These are phyloP conservation scores for Globisporangium cystogenes DNA, from an alignment of 352 stramenopile species.

Conservation along the genomic window DNA sequence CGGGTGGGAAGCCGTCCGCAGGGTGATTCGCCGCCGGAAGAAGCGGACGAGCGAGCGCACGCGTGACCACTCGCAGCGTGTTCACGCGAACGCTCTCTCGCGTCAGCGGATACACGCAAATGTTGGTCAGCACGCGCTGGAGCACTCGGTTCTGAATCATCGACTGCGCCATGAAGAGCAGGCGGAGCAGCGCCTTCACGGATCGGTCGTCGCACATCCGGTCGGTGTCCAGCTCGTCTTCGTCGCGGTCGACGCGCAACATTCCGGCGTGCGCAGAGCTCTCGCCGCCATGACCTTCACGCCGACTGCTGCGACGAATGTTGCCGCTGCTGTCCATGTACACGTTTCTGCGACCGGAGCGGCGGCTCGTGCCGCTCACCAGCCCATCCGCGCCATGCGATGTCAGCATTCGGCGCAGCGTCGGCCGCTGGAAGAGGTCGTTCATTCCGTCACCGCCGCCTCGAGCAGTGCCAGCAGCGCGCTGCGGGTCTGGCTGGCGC, in stretches of 20 bases:
- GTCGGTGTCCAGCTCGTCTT: conserved; percentile 55
- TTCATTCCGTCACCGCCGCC: conserved; percentile 43
- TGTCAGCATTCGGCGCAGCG: conserved; percentile 74
- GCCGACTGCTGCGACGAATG: conserved; percentile 26
- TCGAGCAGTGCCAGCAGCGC: conserved; percentile 11
- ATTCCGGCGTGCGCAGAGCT: conserved; percentile 38
- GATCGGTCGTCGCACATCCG: conserved; percentile 64
- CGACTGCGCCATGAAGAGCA: conserved; percentile 80
- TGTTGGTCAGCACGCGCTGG: conserved; percentile 70
- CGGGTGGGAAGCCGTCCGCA: conserved; percentile 50
- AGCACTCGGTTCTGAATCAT: conserved; percentile 81
- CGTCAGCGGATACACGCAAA: conserved; percentile 76
- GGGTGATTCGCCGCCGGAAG: conserved; percentile 17
- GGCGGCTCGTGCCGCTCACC: conserved; percentile 26
- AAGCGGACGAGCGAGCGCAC: conserved; percentile 39
- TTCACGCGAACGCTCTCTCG: conserved; percentile 52
- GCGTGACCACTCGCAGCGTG: conserved; percentile 55
- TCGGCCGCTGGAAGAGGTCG: conserved; percentile 68
- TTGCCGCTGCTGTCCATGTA: conserved; percentile 34
- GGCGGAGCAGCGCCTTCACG: conserved; percentile 56
- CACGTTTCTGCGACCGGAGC: conserved; percentile 30
- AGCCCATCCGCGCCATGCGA: conserved; percentile 53
- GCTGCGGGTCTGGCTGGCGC: conserved; percentile 28
- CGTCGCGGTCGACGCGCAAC: conserved; percentile 64
- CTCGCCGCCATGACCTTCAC: conserved; percentile 26